phyloP scores from a whole-genome alignment of 2,329 filamentous ascomycete species.

The Beauveria scarabaeidicola region DNA sequence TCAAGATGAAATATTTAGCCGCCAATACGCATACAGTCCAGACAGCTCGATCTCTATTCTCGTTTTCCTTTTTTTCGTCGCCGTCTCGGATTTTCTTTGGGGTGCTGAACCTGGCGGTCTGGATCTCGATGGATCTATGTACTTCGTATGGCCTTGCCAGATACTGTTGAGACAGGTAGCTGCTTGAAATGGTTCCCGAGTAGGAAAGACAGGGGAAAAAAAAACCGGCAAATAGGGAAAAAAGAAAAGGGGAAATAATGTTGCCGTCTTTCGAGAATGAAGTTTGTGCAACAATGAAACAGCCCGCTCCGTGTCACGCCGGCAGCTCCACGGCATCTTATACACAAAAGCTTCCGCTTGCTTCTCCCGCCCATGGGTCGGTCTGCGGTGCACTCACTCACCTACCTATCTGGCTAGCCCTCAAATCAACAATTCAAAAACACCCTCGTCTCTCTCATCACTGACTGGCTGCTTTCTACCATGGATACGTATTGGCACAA shows the following conservation, averaged over 20 bases:
- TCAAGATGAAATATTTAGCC: not conserved
- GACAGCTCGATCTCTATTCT: not conserved
- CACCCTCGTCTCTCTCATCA: not conserved
- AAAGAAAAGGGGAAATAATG: not conserved
- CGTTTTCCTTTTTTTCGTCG: not conserved
- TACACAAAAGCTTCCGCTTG: not conserved
- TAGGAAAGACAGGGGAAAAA: not conserved
- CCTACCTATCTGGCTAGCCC: not conserved
- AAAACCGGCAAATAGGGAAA: not conserved
- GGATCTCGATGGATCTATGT: not conserved
- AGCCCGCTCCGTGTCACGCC: not conserved
- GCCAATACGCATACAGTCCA: not conserved
- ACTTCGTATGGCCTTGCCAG: not conserved
- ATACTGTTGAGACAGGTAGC: not conserved
- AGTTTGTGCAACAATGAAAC: not conserved
- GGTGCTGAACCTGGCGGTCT: not conserved
- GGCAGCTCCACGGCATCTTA: conserved; percentile 4
- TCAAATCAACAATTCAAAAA: not conserved
- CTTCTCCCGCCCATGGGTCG: not conserved
- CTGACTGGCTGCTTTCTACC: not conserved
- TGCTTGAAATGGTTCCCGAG: not conserved
- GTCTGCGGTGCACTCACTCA: not conserved
- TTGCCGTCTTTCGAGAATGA: not conserved
- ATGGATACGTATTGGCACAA: not conserved
- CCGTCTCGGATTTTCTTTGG: not conserved